Evolutionary conservation across 108 stramenopile species (phyloP).

Genomic region (Parmales sp.): DNA sequence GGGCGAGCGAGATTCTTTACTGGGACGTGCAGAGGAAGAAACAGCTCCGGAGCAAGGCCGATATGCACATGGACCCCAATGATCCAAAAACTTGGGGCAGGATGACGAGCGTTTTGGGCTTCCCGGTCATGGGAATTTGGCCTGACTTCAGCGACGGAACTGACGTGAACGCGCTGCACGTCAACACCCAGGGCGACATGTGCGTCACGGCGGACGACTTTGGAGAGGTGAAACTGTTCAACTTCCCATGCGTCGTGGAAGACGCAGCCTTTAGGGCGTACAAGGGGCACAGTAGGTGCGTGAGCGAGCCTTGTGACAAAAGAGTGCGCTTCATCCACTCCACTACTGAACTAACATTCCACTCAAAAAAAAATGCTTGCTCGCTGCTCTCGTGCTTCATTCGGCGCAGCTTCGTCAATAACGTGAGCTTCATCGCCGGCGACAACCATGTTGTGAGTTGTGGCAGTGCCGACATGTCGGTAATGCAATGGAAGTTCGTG

Average conservation of each 20-base stretch:
- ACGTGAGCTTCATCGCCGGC: neutral
- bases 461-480: neutral
- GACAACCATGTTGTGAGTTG: neutral
- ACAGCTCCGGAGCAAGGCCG: neutral
- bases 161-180: conserved; percentile 22
- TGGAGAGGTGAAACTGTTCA: conserved; percentile 13
- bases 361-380: too few species aligned
- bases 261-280: conserved; percentile 17
- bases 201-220: conserved; percentile 13
- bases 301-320: too few species aligned
- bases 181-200: neutral
- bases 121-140: conserved; percentile 27
- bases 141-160: conserved; percentile 18
- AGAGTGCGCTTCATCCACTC: too few species aligned
- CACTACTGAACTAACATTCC: too few species aligned
- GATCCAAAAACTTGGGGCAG: conserved; percentile 15
- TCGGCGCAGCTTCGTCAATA: conserved; percentile 3
- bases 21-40: conserved; percentile 8
- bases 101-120: conserved; percentile 18
- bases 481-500: conserved; percentile 10
- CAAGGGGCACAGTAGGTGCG: conserved; percentile 26
- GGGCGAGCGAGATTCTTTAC: conserved; percentile 15
- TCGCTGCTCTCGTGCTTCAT: too few species aligned
- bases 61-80: conserved; percentile 1
- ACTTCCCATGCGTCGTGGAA: conserved; percentile 5